phyloP scores from a whole-genome alignment of 169 alveolate species.

The Miamiensis avidus region DNA sequence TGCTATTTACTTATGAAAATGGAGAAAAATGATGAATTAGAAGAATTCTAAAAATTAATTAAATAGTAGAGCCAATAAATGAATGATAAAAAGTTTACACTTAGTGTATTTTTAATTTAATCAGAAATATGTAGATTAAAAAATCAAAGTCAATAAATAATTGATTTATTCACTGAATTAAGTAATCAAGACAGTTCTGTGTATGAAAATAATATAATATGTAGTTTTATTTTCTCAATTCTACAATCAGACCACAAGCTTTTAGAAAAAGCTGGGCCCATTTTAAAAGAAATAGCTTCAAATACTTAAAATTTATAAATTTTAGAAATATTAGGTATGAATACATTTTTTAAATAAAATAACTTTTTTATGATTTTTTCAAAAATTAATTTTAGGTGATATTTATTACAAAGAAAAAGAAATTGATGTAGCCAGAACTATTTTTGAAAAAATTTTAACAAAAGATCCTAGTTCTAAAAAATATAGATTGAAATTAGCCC shows the following conservation, averaged over 20 bases:
- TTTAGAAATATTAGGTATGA: neutral
- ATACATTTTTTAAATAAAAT: neutral
- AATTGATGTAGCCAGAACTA: neutral
- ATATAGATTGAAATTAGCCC: conserved; percentile 8
- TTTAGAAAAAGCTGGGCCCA: neutral
- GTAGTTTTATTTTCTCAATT: conserved; percentile 10
- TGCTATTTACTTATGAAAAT: conserved; percentile 1
- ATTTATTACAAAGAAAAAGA: conserved; percentile 9
- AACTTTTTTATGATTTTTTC: too few species aligned
- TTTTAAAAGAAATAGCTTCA: conserved; percentile 3
- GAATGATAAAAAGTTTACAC: neutral
- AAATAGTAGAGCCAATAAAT: neutral
- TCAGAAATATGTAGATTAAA: conserved; percentile 10
- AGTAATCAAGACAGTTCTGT: neutral
- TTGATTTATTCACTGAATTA: neutral
- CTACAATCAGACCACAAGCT: neutral
- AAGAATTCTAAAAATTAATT: neutral
- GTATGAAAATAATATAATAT: conserved; percentile 8
- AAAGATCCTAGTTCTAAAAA: neutral
- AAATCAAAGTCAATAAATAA: neutral
- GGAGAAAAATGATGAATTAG: conserved; percentile 8
- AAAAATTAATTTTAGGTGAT: conserved; percentile 4
- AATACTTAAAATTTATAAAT: conserved; percentile 11
- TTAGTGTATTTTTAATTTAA: neutral
- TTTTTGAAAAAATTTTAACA: conserved; percentile 2